Percentiles rank a stretch among this genome's conserved stretches.
Conservation (phyloP, 441 rosid species). For the Raphanus hybrid region DNA sequence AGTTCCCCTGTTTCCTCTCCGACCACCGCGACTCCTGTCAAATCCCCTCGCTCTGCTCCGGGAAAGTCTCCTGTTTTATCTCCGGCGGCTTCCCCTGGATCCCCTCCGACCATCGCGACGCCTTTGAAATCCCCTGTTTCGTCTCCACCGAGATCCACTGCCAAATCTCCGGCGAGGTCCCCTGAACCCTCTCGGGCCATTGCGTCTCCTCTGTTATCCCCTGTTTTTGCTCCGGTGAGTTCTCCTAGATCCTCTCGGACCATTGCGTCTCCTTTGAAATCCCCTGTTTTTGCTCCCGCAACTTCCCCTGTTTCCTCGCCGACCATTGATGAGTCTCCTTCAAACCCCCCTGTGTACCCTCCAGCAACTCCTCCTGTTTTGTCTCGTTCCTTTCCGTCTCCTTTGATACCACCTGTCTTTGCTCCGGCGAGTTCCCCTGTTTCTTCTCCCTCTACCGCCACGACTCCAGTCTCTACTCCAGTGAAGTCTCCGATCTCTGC, state of each 20-base stretch:
- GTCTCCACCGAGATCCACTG: no score
- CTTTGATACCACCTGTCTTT: slow-evolving; percentile 11
- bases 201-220: slow-evolving; percentile 19
- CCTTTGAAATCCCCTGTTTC: slow-evolving; percentile 30
- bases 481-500: slow-evolving; percentile 10
- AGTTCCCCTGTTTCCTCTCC: not conserved
- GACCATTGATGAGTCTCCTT: not conserved
- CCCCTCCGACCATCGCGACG: slow-evolving; percentile 25
- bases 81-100: not conserved
- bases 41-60: not conserved
- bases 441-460: not conserved
- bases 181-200: slow-evolving; percentile 9
- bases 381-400: slow-evolving; percentile 37
- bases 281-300: not conserved
- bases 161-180: slow-evolving; percentile 24
- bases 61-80: not conserved
- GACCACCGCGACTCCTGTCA: slow-evolving; percentile 7
- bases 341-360: slow-evolving; percentile 4
- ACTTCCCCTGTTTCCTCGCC: slow-evolving; percentile 35
- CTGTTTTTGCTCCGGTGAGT: slow-evolving; percentile 26
- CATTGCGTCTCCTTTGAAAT: not conserved
- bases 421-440: slow-evolving; percentile 34
- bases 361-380: not conserved
- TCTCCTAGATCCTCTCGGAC: not conserved
- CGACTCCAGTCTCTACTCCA: slow-evolving; percentile 12